phyloP scores from a whole-genome alignment of 169 alveolate species.

The Cryptosporidium meleagridis region DNA sequence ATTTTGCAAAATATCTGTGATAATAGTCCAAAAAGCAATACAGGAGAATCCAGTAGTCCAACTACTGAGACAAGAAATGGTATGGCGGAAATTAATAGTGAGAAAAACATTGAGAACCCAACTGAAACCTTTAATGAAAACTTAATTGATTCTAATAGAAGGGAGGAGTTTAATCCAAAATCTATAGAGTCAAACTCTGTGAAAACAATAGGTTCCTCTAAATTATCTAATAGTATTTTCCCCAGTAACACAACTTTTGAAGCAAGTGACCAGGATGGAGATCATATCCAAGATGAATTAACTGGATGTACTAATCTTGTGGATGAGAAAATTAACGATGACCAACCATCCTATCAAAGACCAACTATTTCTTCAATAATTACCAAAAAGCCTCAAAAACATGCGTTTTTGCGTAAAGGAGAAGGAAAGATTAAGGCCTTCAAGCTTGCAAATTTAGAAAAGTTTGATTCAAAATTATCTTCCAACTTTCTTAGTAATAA shows the following conservation, averaged over 20 bases:
- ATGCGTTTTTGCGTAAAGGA: constrained; percentile 49
- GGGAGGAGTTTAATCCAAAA: neutral
- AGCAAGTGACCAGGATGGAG: constrained; percentile 29
- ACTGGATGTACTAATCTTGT: neutral
- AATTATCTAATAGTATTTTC: neutral
- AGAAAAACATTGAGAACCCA: neutral
- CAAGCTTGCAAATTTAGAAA: constrained; percentile 6
- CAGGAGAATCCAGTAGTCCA: neutral
- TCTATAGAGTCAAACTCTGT: neutral
- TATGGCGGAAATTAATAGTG: neutral
- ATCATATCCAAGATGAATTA: neutral
- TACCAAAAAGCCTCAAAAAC: constrained; percentile 8
- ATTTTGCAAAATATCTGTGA: neutral
- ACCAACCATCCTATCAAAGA: constrained; percentile 26
- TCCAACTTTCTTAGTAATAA: neutral
- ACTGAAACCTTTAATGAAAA: neutral
- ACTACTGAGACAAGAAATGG: constrained; percentile 5
- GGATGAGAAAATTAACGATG: neutral
- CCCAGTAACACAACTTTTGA: constrained; percentile 47
- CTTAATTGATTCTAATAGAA: neutral
- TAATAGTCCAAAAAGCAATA: neutral
- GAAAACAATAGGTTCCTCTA: neutral
- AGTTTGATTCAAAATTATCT: constrained; percentile 1
- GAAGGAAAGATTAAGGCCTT: constrained; percentile 37
- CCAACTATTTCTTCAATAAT: constrained; percentile 53